These are phyloP conservation scores for Echinosophora koreensis DNA, from an alignment of 306 rosid species.

Conservation along the genomic window DNA sequence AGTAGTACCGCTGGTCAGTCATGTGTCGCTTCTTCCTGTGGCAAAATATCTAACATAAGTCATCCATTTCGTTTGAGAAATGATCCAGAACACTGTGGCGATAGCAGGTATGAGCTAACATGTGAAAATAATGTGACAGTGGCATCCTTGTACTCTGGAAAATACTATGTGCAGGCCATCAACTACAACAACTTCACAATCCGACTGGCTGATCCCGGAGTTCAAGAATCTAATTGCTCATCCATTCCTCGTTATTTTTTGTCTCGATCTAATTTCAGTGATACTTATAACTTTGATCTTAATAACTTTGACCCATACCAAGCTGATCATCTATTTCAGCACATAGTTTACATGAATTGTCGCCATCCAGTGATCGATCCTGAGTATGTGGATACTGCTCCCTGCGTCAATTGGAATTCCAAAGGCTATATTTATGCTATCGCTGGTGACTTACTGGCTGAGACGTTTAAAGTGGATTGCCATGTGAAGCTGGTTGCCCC, in stretches of 20 bases:
- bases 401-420: constrained; percentile 3
- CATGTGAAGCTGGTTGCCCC: not conserved
- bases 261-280: not conserved
- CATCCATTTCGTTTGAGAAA: constrained; percentile 42
- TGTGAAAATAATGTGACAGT: constrained; percentile 46
- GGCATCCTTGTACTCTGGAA: not conserved
- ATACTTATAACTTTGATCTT: too few species aligned
- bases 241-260: constrained; percentile 28
- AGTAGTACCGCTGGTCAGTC: too few species aligned
- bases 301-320: not conserved
- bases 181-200: constrained; percentile 44
- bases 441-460: not conserved
- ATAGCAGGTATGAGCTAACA: not conserved
- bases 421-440: constrained; percentile 7
- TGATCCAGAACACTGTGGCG: constrained; percentile 9
- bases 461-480: not conserved
- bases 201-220: constrained; percentile 21
- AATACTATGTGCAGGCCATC: not conserved
- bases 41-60: constrained; percentile 38
- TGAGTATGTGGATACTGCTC: constrained; percentile 1
- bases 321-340: not conserved
- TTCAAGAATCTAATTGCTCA: constrained; percentile 1
- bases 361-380: not conserved
- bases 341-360: constrained; percentile 37
- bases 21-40: constrained; percentile 29